Base-by-base conservation (phyloP, 306 rosid species). In the Psophocarpus tetragonolobus region DNA sequence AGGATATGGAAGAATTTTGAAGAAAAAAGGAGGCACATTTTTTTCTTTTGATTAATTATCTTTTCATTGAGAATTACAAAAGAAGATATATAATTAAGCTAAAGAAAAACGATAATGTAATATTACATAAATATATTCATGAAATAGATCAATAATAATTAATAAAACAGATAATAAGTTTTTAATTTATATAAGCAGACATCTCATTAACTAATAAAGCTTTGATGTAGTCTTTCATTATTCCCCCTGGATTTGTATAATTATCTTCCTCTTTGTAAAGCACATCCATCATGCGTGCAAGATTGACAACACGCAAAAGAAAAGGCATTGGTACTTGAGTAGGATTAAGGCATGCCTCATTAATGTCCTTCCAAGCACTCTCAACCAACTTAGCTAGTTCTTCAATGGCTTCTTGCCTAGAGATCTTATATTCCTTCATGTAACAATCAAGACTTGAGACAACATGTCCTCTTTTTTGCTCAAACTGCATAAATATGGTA, bases 71-170 rank as follows among this genome's bases (percentile, higher is more conserved):
- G n/a, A n/a, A n/a, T n/a, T n/a, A n/a, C n/a, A n/a, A n/a, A n/a
- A n/a, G n/a, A 94, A 94, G 78, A 91, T 96, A 39, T 94, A 94
- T 63, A 38, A 13, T 13, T 41, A 10, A 41, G 15, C 15, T 41
- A 41, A 41, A 41, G 41, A 36, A 0, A 36, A 11, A 2, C 12
- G 3, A 42, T 12, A 0, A 12, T 12, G 48, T 42, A 3, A 47
- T 47, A 14, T 47, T 47, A n/a, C 6, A 47, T 2, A n/a, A 47
- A 47, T 47, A n/a, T n/a, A n/a, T n/a, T 47, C 3, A n/a, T 15
- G 21, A 47, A 47, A 14, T 14, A 44, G 0, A 15, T 1, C 8
- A 14, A 15, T 14, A 45, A 45, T 44, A 45, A 44, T 0, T 13
- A 44, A 44, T 4, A 47, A n/a, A n/a, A n/a, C n/a, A n/a, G n/a